Base-by-base conservation (phyloP, 1,284 basidiomycete species). In the Flammula alnicola region DNA sequence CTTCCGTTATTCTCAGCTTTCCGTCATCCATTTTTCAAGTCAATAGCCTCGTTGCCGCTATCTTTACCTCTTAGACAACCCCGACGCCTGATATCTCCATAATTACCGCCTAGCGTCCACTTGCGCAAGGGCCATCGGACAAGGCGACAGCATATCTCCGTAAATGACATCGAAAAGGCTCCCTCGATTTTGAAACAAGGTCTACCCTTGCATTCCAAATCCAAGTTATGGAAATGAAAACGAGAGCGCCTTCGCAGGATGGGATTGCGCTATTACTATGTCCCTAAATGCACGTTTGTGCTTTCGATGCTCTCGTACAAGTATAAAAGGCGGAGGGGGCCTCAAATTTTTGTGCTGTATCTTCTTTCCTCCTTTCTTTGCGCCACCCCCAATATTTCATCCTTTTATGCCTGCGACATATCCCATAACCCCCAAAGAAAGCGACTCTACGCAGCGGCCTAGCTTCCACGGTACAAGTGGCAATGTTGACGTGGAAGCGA, bases 21-120 rank as follows among this genome's bases (percentile, higher is more conserved):
- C 27, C 41, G 27, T 27, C 29, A 27, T 41, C 23, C 12, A 41
- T 29, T 17, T 27, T 16, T 6, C 9, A n/a, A 32, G 19, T 44
- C 27, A 35, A 38, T 31, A 43, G 23, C 40, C 40, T 49, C 40
- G 29, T 48, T 43, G 16, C 17, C n/a, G 32, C 33, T 49, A 49
- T 49, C 47, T 49, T 49, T 49, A 49, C 47, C 31, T 49, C 20
- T 44, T 49, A 12, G 31, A 49, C 38, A 29, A 12, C 17, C n/a
- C 36, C 40, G 36, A 43, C 39, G 5, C 32, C n/a, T 29, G 39
- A 37, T 49, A 37, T 37, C 41, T 30, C 39, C 47, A 33, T 38
- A 30, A 30, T n/a, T n/a, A n/a, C n/a, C n/a, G n/a, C n/a, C n/a
- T n/a, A 44, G 33, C 22, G 10, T 7, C 40, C 33, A 23, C 40